Evolutionary conservation across 2,329 filamentous ascomycete species (phyloP), one percentile per base, ranked within the genome.

Genomic region (Botrytis byssoidea): DNA sequence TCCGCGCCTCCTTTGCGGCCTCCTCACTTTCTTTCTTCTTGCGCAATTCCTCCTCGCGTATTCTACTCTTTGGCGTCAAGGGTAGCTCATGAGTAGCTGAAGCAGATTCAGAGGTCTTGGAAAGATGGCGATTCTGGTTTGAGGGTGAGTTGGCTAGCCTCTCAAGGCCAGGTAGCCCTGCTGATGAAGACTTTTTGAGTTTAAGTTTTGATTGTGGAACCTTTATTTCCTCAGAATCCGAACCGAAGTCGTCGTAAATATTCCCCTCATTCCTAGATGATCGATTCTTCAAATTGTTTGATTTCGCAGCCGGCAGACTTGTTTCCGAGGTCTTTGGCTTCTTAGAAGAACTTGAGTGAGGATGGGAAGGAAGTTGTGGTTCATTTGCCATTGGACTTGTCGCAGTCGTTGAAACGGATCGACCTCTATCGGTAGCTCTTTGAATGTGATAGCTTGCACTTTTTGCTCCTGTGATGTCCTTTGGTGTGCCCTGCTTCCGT

Each of bases 221-320:
- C 48, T 75, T 73, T 46, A 74, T 63, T n/a, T 63, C 46, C 29
- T 72, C 74, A 40, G 72, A 75, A 48, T 79, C 79, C 29, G 78
- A 77, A 16, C 63, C 70, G 67, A 80, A 76, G 57, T 78, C 74
- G 18, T 80, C 79, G 60, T 80, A 80, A 12, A 80, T 73, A 22
- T 63, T 78, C 22, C 73, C 65, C 57, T 78, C 76, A 8, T 40
- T 44, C 18, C 67, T 57, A 61, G 72, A 32, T 42, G 64, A 40
- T 51, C 37, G 68, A n/a, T n/a, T 59, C n/a, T 60, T 44, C 18
- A 32, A 35, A 12, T 32, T 48, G 16, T 20, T n/a, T 32, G 51
- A 59, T n/a, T 72, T 67, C 20, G 63, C 29, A 51, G n/a, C 29
- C 29, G 22, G 48, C 18, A 12, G 51, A 4, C 57, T 71, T 51